These are phyloP conservation scores for Pythium utonaiense DNA, from an alignment of 352 stramenopile genomes.

Conservation along the genomic window DNA sequence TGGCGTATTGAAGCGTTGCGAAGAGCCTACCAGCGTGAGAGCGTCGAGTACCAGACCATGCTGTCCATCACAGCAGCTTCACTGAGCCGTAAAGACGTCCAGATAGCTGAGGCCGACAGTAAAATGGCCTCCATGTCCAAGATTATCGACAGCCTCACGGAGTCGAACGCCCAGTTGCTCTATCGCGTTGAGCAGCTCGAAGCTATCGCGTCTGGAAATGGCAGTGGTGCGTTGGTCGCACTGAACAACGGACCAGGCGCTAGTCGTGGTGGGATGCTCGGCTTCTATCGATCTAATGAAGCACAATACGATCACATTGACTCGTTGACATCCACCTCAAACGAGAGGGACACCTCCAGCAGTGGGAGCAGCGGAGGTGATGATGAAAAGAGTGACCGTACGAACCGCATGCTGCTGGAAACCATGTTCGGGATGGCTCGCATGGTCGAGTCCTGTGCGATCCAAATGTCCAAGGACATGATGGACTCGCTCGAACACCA, in stretches of 20 bases:
- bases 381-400: slow-evolving; percentile 56
- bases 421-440: slow-evolving; percentile 82
- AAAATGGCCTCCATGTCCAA: slow-evolving; percentile 70
- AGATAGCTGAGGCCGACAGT: slow-evolving; percentile 54
- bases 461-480: slow-evolving; percentile 77
- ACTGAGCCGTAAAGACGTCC: slow-evolving; percentile 72
- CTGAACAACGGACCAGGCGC: neutral
- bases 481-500: slow-evolving; percentile 82
- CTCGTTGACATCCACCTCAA: slow-evolving; percentile 19
- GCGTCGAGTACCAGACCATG: slow-evolving; percentile 78
- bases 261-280: neutral
- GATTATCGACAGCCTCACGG: slow-evolving; percentile 77
- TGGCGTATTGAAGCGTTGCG: slow-evolving; percentile 72
- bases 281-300: slow-evolving; percentile 8
- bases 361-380: slow-evolving; percentile 13
- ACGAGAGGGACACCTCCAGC: neutral
- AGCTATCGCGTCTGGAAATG: slow-evolving; percentile 32
- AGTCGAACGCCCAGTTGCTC: slow-evolving; percentile 68
- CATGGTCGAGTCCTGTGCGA: slow-evolving; percentile 81
- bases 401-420: slow-evolving; percentile 76
- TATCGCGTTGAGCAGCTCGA: slow-evolving; percentile 65
- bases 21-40: slow-evolving; percentile 71
- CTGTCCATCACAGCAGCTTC: slow-evolving; percentile 69
- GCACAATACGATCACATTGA: slow-evolving; percentile 15
- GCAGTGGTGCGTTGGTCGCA: neutral